A percentile compares a stretch with the other conserved stretches of the same genome.
Conservation (phyloP, 2,329 filamentous ascomycete species). For the Colletotrichum cereale region DNA sequence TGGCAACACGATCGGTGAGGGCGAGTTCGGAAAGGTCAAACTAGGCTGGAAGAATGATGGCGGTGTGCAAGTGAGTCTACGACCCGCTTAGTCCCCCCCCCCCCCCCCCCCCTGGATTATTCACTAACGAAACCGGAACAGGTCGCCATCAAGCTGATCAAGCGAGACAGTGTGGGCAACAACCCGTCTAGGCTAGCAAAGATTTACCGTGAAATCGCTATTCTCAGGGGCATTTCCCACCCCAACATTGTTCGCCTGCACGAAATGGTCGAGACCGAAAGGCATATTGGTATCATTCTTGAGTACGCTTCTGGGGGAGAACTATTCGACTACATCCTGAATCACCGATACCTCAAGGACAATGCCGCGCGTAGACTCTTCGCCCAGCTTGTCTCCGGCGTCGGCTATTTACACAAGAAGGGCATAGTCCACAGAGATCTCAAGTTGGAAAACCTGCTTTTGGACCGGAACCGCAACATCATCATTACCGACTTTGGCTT, state of each 20-base stretch:
- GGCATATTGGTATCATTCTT: conserved; percentile 97
- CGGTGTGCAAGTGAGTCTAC: conserved; percentile 55
- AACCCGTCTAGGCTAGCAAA: conserved; percentile 93
- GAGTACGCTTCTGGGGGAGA: conserved; percentile 98
- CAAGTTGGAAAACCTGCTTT: conserved; percentile 93
- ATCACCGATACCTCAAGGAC: conserved; percentile 96
- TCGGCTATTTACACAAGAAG: conserved; percentile 98
- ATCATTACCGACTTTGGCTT: conserved; percentile 99
- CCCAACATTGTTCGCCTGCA: conserved; percentile 97
- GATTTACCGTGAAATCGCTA: conserved; percentile 96
- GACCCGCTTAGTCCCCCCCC: background rate
- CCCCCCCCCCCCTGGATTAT: background rate
- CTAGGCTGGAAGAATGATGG: conserved; percentile 58
- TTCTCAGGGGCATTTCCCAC: conserved; percentile 87
- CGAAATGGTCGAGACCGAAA: conserved; percentile 98
- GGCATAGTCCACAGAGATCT: conserved; percentile 97
- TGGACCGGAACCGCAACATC: conserved; percentile 97
- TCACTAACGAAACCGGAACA: conserved; percentile 53
- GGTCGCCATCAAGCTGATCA: conserved; percentile 98
- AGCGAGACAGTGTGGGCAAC: conserved; percentile 87
- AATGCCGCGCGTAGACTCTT: conserved; percentile 90
- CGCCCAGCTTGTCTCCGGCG: conserved; percentile 94
- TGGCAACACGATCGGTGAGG: conserved; percentile 95
- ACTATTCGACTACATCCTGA: conserved; percentile 97
- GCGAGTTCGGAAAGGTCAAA: conserved; percentile 99